A percentile compares a stretch with the other conserved stretches of the same genome.
Conservation (phyloP, 192 early-diverging fungal species). For the Mortierella alpina region DNA sequence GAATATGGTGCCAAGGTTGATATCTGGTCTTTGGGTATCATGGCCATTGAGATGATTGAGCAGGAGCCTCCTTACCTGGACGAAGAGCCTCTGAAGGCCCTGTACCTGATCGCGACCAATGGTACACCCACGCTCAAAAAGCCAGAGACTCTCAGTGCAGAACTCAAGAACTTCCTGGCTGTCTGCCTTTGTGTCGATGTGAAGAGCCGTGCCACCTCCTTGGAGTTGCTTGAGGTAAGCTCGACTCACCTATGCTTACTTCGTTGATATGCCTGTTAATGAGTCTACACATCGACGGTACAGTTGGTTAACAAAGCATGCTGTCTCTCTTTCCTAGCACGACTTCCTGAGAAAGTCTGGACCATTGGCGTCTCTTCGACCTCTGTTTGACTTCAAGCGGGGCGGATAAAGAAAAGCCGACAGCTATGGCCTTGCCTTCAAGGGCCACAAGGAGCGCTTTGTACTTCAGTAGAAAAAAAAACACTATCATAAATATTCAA, state of each 20-base stretch:
- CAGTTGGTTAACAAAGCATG: neutral
- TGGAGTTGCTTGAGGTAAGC: constrained; percentile 77
- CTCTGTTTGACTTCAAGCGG: constrained; percentile 68
- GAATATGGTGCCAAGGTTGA: constrained; percentile 85
- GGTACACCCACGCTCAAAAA: constrained; percentile 94
- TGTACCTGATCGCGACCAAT: constrained; percentile 96
- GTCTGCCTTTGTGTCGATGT: constrained; percentile 91
- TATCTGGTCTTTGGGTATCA: constrained; percentile 95
- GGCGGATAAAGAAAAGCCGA: constrained; percentile 15
- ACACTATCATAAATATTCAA: no score
- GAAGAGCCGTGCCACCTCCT: constrained; percentile 80
- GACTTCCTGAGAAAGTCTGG: constrained; percentile 75
- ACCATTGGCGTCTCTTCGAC: constrained; percentile 69
- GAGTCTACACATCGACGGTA: neutral
- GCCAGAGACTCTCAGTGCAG: constrained; percentile 82
- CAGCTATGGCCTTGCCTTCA: neutral
- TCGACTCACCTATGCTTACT: no score
- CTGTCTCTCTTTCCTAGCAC: constrained; percentile 58
- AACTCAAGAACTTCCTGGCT: constrained; percentile 90
- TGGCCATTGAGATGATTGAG: constrained; percentile 99
- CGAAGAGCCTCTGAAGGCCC: constrained; percentile 93
- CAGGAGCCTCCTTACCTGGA: constrained; percentile 96
- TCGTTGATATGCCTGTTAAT: neutral
- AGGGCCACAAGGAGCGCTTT: neutral
- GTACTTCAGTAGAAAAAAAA: no score